Base-by-base conservation (phyloP, 768 basidiomycete genomes). In the Amanita inopinata region DNA sequence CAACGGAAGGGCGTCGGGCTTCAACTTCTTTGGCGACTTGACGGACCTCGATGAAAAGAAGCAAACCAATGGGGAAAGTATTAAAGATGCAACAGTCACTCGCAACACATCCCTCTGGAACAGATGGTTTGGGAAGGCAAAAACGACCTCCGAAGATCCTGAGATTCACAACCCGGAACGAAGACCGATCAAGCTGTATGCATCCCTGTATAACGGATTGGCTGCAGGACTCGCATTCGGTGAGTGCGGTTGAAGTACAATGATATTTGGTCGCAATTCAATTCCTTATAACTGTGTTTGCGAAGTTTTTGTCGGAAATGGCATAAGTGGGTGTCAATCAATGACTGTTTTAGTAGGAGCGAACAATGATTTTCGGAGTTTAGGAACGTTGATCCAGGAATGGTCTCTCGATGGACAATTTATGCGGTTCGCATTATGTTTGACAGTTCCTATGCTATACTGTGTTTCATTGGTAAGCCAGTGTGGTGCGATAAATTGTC, bases 181-280 rank as follows among this genome's bases (percentile, higher is more conserved):
- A 17, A 34, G 45, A 33, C 61, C 58, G 0, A 54, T 65, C 0
- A 60, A 54, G 49, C 53, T 84, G 27, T 74, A 80, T 43, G 80
- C 83, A 0, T 82, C 85, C 4, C 36, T 83, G 3, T 87, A 86
- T 58, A 76, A 77, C 44, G 85, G 85, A 2, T 39, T 67, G 3
- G 60, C 71, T 51, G 65, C 83, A 0, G 84, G 73, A 0, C 55
- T 74, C 12, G 74, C 78, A 0, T 52, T 86, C 28, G 60, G 78
- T 48, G 33, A 56, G 51, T 74, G 47, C 46, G 62, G 65, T 47
- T 60, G 63, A 3, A n/a, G 28, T 66, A 56, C 23, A 58, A 54
- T 42, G 61, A 61, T 30, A 34, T 47, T 24, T 61, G 15, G 4
- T 24, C 51, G 54, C 68, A 14, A 43, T 67, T 34, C 53, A 64